Evolutionary conservation across 1,139 yeast species (phyloP), one percentile per base, ranked within the genome.

Genomic region (Groenewaldozyma sp.): DNA sequence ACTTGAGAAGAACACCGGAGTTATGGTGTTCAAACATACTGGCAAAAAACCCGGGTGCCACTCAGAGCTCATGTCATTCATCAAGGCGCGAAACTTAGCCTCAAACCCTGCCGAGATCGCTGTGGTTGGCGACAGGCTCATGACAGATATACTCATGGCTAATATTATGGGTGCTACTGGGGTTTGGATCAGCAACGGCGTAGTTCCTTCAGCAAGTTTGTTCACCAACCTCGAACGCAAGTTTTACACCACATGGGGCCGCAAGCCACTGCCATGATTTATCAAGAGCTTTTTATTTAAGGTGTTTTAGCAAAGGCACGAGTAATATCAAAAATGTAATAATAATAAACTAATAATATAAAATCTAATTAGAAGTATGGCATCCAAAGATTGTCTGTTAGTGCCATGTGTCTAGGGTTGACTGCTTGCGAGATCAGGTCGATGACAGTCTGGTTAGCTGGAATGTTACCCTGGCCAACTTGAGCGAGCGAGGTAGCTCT

Each of bases 381-480:
- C 95, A 91, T 87, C 93, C 95, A 91, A 47, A 86, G 71, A 24
- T 88, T 81, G 55, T 93, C 98, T 16, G 95, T 82, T 45, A 87
- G 78, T 11, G 97, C 97, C 57, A 93, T 67, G 54, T 86, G 86
- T 53, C 95, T 76, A 26, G 98, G 97, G 56, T 88, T 91, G 11
- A 91, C 98, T 3, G 99, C 97, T 55, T 84, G 93, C 3, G 95
- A 82, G 40, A 93, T 86, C 56, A 91, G 73, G 52, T 91, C 97
- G 51, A 91, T 73, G 27, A 88, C 86, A 46, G 84, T 82, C 58
- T 91, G 98, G 36, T 95, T 86, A n/a, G 94, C 86, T 13, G 93
- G 93, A 9, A 74, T 63, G 20, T 82, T 77, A 18, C 82, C 77
- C 24, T 79, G 76, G 19, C 88, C 81, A 35, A 79, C 71, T 55